Conservation (phyloP, 2,329 filamentous ascomycete genomes). For the Nectriaceae sp. region DNA sequence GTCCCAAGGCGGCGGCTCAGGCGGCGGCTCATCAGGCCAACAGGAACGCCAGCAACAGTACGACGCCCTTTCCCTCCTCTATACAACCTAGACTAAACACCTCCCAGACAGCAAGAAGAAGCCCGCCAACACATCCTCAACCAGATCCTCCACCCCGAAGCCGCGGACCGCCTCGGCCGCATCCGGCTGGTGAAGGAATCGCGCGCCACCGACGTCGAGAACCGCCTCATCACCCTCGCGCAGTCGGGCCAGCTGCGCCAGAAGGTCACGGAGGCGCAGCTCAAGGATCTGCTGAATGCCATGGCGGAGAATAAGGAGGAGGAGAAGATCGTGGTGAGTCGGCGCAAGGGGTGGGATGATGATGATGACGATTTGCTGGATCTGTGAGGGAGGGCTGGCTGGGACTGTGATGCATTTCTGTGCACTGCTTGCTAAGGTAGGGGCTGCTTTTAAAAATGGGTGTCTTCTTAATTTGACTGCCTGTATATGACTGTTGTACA, state of each 20-base stretch:
- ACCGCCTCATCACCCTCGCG: slow-evolving; percentile 88
- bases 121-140: slow-evolving; percentile 76
- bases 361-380: slow-evolving; percentile 79
- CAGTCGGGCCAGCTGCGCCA: slow-evolving; percentile 80
- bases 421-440: too few relatives aligned
- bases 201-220: slow-evolving; percentile 87
- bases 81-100: not conserved
- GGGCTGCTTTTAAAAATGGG: too few relatives aligned
- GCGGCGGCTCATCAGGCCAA: slow-evolving; percentile 41
- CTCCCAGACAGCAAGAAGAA: slow-evolving; percentile 57
- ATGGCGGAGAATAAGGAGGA: slow-evolving; percentile 78
- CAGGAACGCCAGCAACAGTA: slow-evolving; percentile 56
- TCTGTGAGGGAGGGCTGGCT: slow-evolving; percentile 50
- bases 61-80: not conserved
- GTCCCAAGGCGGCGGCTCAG: slow-evolving; percentile 59
- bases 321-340: slow-evolving; percentile 83
- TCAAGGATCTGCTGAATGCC: slow-evolving; percentile 87
- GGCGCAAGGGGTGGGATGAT: slow-evolving; percentile 83
- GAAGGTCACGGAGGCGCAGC: slow-evolving; percentile 89
- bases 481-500: too few relatives aligned
- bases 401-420: too few relatives aligned
- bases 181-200: slow-evolving; percentile 95
- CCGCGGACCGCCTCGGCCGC: slow-evolving; percentile 87
- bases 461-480: too few relatives aligned
- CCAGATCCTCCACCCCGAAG: slow-evolving; percentile 94